Evolutionary conservation across 208 protist species (phyloP).

Genomic region (Crithidia brevicula): DNA sequence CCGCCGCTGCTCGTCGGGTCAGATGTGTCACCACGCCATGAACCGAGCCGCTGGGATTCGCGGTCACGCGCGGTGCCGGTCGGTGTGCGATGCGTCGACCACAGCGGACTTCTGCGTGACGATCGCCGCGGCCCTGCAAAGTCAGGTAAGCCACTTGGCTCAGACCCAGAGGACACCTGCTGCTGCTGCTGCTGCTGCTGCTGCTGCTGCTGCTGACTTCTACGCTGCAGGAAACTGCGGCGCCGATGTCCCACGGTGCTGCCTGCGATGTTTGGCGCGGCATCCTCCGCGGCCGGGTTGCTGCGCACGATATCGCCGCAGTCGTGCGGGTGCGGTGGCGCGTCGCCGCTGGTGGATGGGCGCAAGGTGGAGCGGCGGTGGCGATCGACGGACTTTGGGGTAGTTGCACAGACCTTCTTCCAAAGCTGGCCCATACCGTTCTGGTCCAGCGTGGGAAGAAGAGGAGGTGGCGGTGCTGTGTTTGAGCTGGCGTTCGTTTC

Average conservation of each 20-base stretch:
- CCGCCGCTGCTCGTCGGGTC: conserved; percentile 1
- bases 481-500: neutral
- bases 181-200: neutral
- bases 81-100: neutral
- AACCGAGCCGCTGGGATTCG: neutral
- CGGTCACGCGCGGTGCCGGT: no score
- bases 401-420: conserved; percentile 15
- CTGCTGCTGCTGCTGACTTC: neutral
- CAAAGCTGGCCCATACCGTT: conserved; percentile 12
- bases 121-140: neutral
- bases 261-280: no score
- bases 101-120: conserved; percentile 5
- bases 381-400: conserved; percentile 1
- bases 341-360: neutral
- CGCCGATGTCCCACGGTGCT: no score
- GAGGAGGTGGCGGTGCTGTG: neutral
- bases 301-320: no score
- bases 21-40: neutral
- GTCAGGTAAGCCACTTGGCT: no score
- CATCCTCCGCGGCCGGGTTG: no score
- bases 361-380: neutral
- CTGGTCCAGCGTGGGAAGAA: conserved; percentile 6
- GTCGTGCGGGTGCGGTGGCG: no score
- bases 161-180: no score
- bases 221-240: no score